These are phyloP conservation scores for Fusarium ramigenum DNA, from an alignment of 2,329 filamentous ascomycete species.

Conservation along the genomic window DNA sequence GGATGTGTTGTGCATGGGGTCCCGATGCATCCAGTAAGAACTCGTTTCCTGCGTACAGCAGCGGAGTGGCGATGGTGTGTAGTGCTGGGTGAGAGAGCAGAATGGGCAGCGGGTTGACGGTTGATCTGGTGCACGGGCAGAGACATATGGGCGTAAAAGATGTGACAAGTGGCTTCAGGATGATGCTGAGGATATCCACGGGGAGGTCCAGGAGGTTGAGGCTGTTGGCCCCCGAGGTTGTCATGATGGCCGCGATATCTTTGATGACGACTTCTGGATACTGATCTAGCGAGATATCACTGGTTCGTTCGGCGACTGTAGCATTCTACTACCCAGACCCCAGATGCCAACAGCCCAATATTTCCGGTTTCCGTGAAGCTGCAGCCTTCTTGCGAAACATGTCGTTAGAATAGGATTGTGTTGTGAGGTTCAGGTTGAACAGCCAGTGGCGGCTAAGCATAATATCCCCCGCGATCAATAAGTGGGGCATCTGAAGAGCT, in stretches of 20 bases:
- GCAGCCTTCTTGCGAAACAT: not conserved
- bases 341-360: not conserved
- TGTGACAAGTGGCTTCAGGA: constrained; percentile 45
- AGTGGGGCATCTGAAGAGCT: not conserved
- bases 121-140: constrained; percentile 42
- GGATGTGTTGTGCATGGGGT: constrained; percentile 42
- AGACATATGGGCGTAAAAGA: constrained; percentile 38
- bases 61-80: constrained; percentile 45
- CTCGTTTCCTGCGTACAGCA: constrained; percentile 46
- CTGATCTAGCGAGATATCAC: not conserved
- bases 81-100: constrained; percentile 48
- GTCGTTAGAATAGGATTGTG: not conserved
- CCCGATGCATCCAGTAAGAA: constrained; percentile 46
- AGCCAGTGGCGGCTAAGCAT: constrained; percentile 5
- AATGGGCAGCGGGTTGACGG: constrained; percentile 41
- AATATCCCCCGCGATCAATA: not conserved
- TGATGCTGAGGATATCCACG: constrained; percentile 46
- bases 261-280: not conserved
- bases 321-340: constrained; percentile 1
- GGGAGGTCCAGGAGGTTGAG: constrained; percentile 48
- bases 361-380: not conserved
- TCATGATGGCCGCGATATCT: constrained; percentile 10
- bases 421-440: not conserved
- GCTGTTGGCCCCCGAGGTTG: constrained; percentile 4
- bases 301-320: not conserved